A percentile compares a stretch with the other conserved stretches of the same genome.
Evolutionary conservation across 768 basidiomycete species (phyloP).

Genomic region (Serendipita sp.): DNA sequence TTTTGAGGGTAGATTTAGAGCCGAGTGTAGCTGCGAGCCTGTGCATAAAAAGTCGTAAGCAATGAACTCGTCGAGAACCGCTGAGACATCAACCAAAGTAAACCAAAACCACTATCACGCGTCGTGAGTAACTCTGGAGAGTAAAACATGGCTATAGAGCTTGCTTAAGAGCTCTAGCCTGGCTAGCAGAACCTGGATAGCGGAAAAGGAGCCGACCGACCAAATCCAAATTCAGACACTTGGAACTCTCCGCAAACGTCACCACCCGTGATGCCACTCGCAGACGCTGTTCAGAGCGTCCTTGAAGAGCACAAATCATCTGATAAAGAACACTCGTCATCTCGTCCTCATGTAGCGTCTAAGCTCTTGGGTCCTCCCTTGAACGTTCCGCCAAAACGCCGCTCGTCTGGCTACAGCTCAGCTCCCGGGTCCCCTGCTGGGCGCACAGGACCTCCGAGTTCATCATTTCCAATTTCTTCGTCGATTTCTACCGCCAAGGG

Average conservation of each 20-base stretch:
- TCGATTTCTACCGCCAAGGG: conserved; percentile 18
- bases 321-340: neutral
- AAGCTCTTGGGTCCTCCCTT: neutral
- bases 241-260: neutral
- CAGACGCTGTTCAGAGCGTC: neutral
- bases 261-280: neutral
- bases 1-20: conserved; percentile 72
- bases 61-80: neutral
- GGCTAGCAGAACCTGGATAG: too few species aligned
- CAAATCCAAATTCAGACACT: neutral
- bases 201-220: neutral
- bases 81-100: conserved; percentile 46
- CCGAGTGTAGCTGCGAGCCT: conserved; percentile 90
- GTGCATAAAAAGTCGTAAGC: neutral
- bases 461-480: conserved; percentile 47
- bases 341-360: neutral
- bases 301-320: neutral
- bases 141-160: conserved; percentile 54
- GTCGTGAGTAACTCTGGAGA: conserved; percentile 62
- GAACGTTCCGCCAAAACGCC: neutral
- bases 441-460: conserved; percentile 59
- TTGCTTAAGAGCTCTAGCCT: too few species aligned
- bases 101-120: conserved; percentile 75
- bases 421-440: conserved; percentile 30
- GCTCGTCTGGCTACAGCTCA: neutral